Base-by-base conservation (phyloP, 1,284 basidiomycete genomes). In the Ceratobasidium sp. region DNA sequence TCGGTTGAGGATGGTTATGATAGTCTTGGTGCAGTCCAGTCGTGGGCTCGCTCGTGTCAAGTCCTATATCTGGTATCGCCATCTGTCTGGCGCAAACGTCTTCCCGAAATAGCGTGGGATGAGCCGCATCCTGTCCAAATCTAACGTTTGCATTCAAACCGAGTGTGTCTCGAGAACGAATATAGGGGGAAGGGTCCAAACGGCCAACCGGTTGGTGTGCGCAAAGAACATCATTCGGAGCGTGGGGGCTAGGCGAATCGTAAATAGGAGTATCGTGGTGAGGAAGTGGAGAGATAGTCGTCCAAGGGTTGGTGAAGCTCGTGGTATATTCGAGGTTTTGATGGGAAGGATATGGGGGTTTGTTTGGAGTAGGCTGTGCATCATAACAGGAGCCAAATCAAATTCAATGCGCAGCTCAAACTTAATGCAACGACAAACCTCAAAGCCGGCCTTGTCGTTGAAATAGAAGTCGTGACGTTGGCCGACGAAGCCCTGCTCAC, bases 81-180 rank as follows among this genome's bases (percentile, higher is more conserved):
- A 70, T 70, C 26, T 23, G 51, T 51, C 26, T 70, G 6, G 39
- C 56, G 5, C 53, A 12, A 49, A 51, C 23, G 3, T 33, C 68
- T 12, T 51, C 68, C n/a, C 51, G 26, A 20, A 13, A 6, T 10
- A 51, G 51, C n/a, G 49, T 53, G 26, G 12, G 53, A 13, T 53
- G 51, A 13, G 68, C 49, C 10, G 23, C 33, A 15, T 51, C 53
- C 12, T 70, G 49, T 12, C 40, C 68, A 70, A 70, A 70, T 15
- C 26, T 70, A 10, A 70, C 68, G 53, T 33, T 70, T 7, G 26
- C 68, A 33, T 39, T 56, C 15, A 51, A 53, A 18, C 40, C 68
- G 28, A 26, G 51, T 33, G 51, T 26, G 18, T 20, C 23, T n/a
- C 67, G n/a, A 7, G 6, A 15, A 23, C 7, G 68, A 28, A 56